phyloP scores from a whole-genome alignment of 768 basidiomycete species.

The Auriculariales sp. region DNA sequence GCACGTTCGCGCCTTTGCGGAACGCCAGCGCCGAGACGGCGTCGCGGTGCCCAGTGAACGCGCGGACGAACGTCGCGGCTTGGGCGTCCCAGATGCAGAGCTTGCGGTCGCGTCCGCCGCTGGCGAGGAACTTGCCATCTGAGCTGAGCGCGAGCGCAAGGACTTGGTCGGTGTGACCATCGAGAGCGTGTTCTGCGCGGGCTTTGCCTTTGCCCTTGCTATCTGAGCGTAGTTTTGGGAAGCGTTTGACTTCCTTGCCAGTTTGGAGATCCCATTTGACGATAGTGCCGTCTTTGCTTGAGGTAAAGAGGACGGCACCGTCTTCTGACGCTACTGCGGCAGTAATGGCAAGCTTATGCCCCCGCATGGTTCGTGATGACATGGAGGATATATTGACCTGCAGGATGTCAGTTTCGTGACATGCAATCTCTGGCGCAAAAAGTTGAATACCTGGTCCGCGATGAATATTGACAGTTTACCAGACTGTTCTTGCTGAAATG shows the following conservation, averaged over 20 bases:
- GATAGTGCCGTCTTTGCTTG: constrained; percentile 85
- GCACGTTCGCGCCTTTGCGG: constrained; percentile 50
- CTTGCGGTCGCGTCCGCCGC: constrained; percentile 71
- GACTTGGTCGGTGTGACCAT: constrained; percentile 82
- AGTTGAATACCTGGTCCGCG: constrained; percentile 45
- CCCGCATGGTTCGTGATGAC: constrained; percentile 43
- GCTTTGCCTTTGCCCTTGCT: constrained; percentile 44
- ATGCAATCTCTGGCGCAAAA: not conserved
- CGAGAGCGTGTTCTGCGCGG: constrained; percentile 22
- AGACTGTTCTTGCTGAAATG: constrained; percentile 49
- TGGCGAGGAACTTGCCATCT: constrained; percentile 75
- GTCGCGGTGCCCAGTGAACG: constrained; percentile 68
- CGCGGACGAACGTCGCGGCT: constrained; percentile 60
- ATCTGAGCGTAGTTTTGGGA: constrained; percentile 47
- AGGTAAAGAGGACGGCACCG: constrained; percentile 63
- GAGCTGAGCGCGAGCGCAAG: constrained; percentile 69
- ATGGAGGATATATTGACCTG: constrained; percentile 19
- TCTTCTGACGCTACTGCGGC: constrained; percentile 66
- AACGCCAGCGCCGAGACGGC: constrained; percentile 54
- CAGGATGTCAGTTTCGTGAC: no score
- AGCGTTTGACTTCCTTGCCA: constrained; percentile 42
- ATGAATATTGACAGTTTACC: constrained; percentile 78
- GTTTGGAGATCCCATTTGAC: constrained; percentile 67
- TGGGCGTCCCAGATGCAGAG: constrained; percentile 80
- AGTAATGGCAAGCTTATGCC: constrained; percentile 71